phyloP scores from a whole-genome alignment of 176 grass and related monocot species.

The Poa pratensis region DNA sequence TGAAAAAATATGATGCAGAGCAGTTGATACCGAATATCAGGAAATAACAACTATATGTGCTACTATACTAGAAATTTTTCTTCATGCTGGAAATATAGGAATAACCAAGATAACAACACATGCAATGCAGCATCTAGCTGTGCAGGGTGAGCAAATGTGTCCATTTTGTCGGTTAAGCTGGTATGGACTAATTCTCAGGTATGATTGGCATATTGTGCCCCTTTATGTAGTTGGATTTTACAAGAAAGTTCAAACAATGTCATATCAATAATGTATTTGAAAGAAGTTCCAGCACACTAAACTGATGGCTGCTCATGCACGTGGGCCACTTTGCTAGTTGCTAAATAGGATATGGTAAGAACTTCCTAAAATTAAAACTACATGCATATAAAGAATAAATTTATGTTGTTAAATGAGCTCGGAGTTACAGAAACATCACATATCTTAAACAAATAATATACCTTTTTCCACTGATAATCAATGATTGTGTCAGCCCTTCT shows the following conservation, averaged over 20 bases:
- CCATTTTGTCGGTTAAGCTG: slow-evolving; percentile 16
- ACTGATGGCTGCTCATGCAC: not conserved
- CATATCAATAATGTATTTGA: slow-evolving; percentile 1
- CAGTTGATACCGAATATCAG: slow-evolving; percentile 1
- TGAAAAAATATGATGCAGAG: slow-evolving; percentile 9
- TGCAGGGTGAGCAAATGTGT: not conserved
- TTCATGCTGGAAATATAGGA: slow-evolving; percentile 19
- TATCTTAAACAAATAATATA: slow-evolving; percentile 41
- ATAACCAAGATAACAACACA: not conserved
- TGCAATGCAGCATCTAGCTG: not conserved
- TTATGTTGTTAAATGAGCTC: slow-evolving; percentile 36
- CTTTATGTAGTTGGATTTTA: slow-evolving; percentile 3
- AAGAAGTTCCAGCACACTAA: not conserved
- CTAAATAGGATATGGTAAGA: slow-evolving; percentile 25
- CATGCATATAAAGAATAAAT: slow-evolving; percentile 27
- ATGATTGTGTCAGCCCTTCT: slow-evolving; percentile 92
- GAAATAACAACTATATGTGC: not conserved
- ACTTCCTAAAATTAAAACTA: slow-evolving; percentile 6
- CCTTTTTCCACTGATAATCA: slow-evolving; percentile 98
- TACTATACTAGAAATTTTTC: slow-evolving; percentile 1
- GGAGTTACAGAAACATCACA: not conserved
- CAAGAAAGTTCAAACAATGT: slow-evolving; percentile 10
- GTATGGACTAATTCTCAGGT: slow-evolving; percentile 5
- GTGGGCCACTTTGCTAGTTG: slow-evolving; percentile 5
- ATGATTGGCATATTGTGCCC: not conserved